phyloP scores from a whole-genome alignment of 345 rosid genomes.

The Eucalyptus cloeziana region DNA sequence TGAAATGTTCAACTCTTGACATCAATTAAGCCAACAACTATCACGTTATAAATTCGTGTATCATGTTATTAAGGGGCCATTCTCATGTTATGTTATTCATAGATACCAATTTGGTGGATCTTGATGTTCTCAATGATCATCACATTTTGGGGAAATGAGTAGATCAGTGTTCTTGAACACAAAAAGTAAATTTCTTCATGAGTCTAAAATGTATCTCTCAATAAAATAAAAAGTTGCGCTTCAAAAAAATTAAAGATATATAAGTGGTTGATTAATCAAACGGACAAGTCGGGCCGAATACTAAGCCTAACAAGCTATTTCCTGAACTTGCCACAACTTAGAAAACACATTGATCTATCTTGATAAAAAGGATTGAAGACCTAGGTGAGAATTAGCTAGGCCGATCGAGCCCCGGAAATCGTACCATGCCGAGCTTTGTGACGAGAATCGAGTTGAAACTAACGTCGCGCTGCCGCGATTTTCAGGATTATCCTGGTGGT shows the following conservation, averaged over 20 bases:
- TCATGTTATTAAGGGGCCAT: fast-evolving
- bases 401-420: not conserved
- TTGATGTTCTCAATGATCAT: not conserved
- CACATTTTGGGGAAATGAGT: not conserved
- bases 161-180: not conserved
- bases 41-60: fast-evolving
- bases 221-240: too few species aligned
- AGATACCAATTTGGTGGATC: not conserved
- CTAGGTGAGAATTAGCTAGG: not conserved
- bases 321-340: not conserved
- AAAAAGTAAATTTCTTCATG: not conserved
- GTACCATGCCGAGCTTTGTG: not conserved
- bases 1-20: not conserved
- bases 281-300: fast-evolving
- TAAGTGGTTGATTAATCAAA: too few species aligned
- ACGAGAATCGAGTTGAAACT: not conserved
- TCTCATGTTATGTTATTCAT: fast-evolving
- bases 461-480: not conserved
- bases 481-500: conserved; percentile 59
- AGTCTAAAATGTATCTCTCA: fast-evolving
- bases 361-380: not conserved
- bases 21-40: fast-evolving
- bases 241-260: too few species aligned
- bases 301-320: not conserved
- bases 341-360: not conserved